These are phyloP conservation scores for Backusella sp. DNA, from an alignment of 192 early-diverging fungal genomes.

Conservation along the genomic window DNA sequence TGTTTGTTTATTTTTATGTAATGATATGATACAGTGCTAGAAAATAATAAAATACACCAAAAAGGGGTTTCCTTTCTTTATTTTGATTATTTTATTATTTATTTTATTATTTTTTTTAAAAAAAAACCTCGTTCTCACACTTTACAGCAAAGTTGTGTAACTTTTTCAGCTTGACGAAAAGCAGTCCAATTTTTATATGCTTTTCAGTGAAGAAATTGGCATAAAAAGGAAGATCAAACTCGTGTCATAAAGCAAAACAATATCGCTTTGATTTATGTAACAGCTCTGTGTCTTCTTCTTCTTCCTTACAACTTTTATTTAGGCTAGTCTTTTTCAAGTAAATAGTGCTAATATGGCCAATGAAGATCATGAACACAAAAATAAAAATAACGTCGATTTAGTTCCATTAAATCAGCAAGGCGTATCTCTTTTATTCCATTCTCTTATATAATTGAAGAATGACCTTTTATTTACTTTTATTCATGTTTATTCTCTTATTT, in stretches of 20 bases:
- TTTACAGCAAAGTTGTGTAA: not conserved
- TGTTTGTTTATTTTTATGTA: not conserved
- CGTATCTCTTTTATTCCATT: not conserved
- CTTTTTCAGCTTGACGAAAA: not conserved
- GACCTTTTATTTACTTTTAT: not conserved
- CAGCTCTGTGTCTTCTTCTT: not conserved
- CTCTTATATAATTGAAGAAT: not conserved
- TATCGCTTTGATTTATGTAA: not conserved
- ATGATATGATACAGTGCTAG: not conserved
- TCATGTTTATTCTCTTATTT: not conserved
- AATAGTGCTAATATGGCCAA: not conserved
- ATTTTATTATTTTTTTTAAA: not conserved
- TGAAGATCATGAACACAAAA: not conserved
- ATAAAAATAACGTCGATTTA: not conserved
- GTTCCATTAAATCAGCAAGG: not conserved
- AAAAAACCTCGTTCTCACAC: not conserved
- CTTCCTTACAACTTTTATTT: not conserved
- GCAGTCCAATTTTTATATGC: not conserved
- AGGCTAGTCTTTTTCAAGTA: not conserved
- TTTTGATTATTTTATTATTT: not conserved
- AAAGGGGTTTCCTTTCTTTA: not conserved
- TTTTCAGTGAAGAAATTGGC: not conserved
- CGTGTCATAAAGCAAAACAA: not conserved
- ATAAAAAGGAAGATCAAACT: not conserved
- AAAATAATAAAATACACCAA: not conserved